Evolutionary conservation across 805 yeast genomes (phyloP), one percentile per base, ranked within the genome.

Genomic region (Maudiozyma bulderi): DNA sequence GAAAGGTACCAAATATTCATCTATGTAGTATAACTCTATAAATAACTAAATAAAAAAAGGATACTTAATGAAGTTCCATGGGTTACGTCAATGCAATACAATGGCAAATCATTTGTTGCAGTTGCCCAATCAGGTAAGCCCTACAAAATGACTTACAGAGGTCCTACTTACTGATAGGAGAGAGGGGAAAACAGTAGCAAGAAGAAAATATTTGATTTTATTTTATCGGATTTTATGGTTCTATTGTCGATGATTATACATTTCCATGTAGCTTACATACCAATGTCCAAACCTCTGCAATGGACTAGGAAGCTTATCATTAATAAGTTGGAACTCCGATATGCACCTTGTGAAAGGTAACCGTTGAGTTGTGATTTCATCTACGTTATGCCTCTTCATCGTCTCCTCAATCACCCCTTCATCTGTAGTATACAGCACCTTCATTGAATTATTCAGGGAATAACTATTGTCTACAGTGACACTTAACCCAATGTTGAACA

Each of bases 401-500:
- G 47, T 14, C 8, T 44, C 30, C 1, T n/a, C 28, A 7, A 45
- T 50, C 26, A 31, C 32, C 6, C 30, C 45, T 7, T 15, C 15
- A 6, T 50, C 56, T 1, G 40, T 43, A 5, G 52, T 54, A 47
- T 58, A 63, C 33, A 61, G 47, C 33, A 66, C 50, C 47, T 65
- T 64, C 29, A 61, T 50, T 26, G 62, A 57, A 34, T 57, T 56
- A 1, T 43, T 37, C 34, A 53, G 20, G 0, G 38, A 30, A 3
- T 37, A 33, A 10, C 49, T 48, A 11, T 47, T 48, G 7, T 57
- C 32, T 4, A 58, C 26, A 1, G 54, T 52, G 6, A 60, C 53
- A 11, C 52, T 51, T 9, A 56, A 50, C n/a, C 57, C 63, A 3
- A 58, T 43, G 8, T 59, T 57, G 44, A 65, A 63, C 30, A 61